Percentiles rank a stretch among this genome's conserved stretches.
These are phyloP conservation scores for Malassezia slooffiae DNA, from an alignment of 1,284 basidiomycete species.

Conservation along the genomic window DNA sequence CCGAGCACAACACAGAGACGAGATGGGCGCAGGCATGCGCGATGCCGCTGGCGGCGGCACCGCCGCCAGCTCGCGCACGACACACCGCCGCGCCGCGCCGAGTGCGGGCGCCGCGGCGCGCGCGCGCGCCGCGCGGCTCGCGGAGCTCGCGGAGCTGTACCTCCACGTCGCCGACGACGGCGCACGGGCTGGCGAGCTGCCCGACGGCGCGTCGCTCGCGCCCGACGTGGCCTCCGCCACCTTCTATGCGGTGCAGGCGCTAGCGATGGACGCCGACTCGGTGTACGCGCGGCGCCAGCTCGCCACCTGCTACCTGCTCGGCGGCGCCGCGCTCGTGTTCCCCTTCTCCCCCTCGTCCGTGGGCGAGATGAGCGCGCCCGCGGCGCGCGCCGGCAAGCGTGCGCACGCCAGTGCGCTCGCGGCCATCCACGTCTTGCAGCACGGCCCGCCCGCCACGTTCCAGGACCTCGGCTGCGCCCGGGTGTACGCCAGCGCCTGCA, in stretches of 20 bases:
- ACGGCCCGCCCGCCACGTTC: constrained; percentile 26
- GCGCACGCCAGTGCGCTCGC: constrained; percentile 28
- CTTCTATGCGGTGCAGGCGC: constrained; percentile 28
- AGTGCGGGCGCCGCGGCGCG: too few species aligned
- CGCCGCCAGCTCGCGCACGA: too few species aligned
- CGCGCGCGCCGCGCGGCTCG: constrained; percentile 1
- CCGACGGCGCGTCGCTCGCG: constrained; percentile 1
- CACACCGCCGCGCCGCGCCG: too few species aligned
- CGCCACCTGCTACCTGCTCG: constrained; percentile 29
- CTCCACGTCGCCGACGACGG: constrained; percentile 9
- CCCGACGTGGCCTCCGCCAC: constrained; percentile 26
- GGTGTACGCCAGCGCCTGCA: constrained; percentile 33
- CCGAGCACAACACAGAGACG: too few species aligned
- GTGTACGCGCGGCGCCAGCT: constrained; percentile 23
- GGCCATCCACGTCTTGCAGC: constrained; percentile 34
- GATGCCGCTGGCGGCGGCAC: too few species aligned
- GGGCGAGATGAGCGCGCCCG: constrained; percentile 16
- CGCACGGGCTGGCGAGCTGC: neutral
- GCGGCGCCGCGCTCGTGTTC: constrained; percentile 29
- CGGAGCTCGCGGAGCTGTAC: constrained; percentile 7
- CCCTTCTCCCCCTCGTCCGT: constrained; percentile 32
- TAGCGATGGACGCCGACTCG: constrained; percentile 23
- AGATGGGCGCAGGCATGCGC: too few species aligned
- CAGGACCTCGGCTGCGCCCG: constrained; percentile 26
- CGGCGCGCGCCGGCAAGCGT: constrained; percentile 17